Conservation (phyloP, 805 yeast genomes). For the Candida caryicola region DNA sequence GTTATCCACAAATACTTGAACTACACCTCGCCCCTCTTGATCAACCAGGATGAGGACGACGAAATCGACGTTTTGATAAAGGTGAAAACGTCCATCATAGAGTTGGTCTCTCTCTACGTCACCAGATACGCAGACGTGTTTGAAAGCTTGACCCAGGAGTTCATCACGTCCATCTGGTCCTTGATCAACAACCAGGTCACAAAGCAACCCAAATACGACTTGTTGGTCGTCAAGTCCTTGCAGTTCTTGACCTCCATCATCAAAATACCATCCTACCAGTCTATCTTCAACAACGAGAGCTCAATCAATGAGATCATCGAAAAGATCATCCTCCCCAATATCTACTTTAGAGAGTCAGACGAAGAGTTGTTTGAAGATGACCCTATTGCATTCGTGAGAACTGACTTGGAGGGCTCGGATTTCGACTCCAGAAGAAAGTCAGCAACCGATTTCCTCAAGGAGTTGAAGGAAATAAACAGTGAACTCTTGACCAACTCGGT, state of each 20-base stretch:
- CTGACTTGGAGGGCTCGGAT: constrained; percentile 94
- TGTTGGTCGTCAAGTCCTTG: constrained; percentile 76
- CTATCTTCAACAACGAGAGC: constrained; percentile 53
- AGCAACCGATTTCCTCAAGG: constrained; percentile 88
- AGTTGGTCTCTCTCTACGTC: constrained; percentile 78
- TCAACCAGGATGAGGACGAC: constrained; percentile 59
- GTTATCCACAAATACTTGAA: constrained; percentile 77
- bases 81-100: constrained; percentile 80
- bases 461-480: constrained; percentile 76
- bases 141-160: constrained; percentile 69
- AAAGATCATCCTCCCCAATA: constrained; percentile 84
- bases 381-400: constrained; percentile 87
- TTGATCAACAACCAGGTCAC: constrained; percentile 62
- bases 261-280: constrained; percentile 61
- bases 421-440: constrained; percentile 89
- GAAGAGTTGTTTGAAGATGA: constrained; percentile 95
- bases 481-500: constrained; percentile 71
- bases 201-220: constrained; percentile 73
- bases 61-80: constrained; percentile 67
- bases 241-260: constrained; percentile 81
- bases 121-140: constrained; percentile 91
- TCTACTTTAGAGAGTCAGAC: constrained; percentile 80
- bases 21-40: constrained; percentile 54
- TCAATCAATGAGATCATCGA: constrained; percentile 71
- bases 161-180: constrained; percentile 81